A percentile compares a stretch with the other conserved stretches of the same genome.
Conservation (phyloP, 139 green algal genomes). For the Chlorella sp. region DNA sequence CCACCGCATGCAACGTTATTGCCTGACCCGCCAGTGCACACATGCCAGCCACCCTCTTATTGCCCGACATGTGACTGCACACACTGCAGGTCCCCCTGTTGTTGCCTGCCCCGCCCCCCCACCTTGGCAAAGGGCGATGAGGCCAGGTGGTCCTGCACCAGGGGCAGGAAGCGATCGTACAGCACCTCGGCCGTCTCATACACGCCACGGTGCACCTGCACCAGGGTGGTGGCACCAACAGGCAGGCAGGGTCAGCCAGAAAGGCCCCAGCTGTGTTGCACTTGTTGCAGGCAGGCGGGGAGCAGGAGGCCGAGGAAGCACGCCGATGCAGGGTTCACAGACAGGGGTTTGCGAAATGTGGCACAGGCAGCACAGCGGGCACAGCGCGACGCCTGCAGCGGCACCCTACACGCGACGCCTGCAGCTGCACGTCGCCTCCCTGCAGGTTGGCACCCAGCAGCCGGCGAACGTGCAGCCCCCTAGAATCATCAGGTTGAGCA, state of each 20-base stretch:
- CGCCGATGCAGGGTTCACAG: not conserved
- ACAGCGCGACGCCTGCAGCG: not conserved
- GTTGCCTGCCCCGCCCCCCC: not conserved
- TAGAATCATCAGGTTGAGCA: too few species aligned
- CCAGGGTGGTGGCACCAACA: not conserved
- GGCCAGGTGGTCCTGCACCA: constrained; percentile 87
- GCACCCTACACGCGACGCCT: too few species aligned
- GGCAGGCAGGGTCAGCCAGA: not conserved
- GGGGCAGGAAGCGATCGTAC: constrained; percentile 91
- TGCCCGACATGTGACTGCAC: not conserved
- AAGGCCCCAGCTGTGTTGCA: not conserved
- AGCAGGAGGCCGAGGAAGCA: too few species aligned
- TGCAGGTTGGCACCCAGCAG: too few species aligned
- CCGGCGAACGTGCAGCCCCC: too few species aligned
- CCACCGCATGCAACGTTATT: too few species aligned
- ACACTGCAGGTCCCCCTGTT: not conserved
- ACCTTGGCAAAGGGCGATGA: constrained; percentile 66
- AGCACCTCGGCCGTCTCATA: constrained; percentile 89
- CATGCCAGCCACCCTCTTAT: too few species aligned
- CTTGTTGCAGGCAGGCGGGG: not conserved
- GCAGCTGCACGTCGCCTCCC: too few species aligned
- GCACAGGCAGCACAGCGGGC: not conserved
- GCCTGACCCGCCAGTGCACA: too few species aligned
- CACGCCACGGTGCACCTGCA: constrained; percentile 91
- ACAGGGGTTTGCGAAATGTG: not conserved